These are phyloP conservation scores for Yarrowia osloensis DNA, from an alignment of 805 yeast genomes.

Conservation along the genomic window DNA sequence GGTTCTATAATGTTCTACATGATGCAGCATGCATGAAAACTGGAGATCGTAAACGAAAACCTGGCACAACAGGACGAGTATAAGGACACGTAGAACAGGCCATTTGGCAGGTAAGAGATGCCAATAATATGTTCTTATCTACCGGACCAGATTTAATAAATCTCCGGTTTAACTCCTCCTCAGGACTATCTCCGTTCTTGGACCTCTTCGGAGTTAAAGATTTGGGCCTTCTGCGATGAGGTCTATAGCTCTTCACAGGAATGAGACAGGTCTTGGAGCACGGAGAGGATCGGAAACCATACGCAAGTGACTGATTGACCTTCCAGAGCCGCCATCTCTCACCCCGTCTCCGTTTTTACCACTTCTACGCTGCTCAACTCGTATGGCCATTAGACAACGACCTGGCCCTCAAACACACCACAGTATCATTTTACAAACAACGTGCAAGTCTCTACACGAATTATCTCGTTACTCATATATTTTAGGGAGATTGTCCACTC, in stretches of 20 bases:
- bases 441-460: not conserved
- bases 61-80: not conserved
- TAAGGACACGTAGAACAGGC: not conserved
- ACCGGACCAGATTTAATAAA: not conserved
- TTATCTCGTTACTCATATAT: constrained; percentile 22
- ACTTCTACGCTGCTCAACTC: too few species aligned
- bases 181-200: not conserved
- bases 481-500: not conserved
- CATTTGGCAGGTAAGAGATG: not conserved
- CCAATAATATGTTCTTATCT: not conserved
- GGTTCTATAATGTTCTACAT: constrained; percentile 14
- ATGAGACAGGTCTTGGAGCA: too few species aligned
- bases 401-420: too few species aligned
- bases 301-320: not conserved
- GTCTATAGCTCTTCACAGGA: not conserved
- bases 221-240: not conserved
- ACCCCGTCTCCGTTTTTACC: too few species aligned
- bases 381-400: too few species aligned
- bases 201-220: not conserved
- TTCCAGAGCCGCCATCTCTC: not conserved
- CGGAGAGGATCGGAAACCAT: too few species aligned
- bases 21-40: constrained; percentile 12
- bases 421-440: too few species aligned
- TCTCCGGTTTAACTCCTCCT: not conserved
- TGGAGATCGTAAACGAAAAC: not conserved